phyloP scores from a whole-genome alignment of 352 stramenopile species.

The Peronosclerospora sorghi region DNA sequence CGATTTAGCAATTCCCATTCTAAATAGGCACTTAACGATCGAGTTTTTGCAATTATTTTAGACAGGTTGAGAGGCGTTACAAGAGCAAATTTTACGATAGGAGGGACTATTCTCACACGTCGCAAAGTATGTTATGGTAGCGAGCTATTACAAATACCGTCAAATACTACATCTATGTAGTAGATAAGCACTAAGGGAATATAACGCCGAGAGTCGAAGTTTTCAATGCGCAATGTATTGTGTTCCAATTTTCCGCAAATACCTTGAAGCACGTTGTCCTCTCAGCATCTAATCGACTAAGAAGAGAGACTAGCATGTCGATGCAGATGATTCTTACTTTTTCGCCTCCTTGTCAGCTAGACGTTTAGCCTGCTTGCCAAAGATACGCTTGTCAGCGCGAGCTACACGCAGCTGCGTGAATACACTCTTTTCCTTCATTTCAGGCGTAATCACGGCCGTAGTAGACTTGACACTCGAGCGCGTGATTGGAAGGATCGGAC shows the following conservation, averaged over 20 bases:
- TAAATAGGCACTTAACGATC: too few species aligned
- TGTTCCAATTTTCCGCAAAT: constrained; percentile 57
- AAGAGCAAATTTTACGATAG: too few species aligned
- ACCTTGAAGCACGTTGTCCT: constrained; percentile 21
- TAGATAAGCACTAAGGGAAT: too few species aligned
- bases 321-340: constrained; percentile 56
- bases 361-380: constrained; percentile 85
- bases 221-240: constrained; percentile 42
- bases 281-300: constrained; percentile 4
- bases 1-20: too few species aligned
- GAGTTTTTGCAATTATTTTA: too few species aligned
- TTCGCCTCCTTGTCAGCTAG: constrained; percentile 74
- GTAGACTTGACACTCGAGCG: constrained; percentile 69
- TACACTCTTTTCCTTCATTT: constrained; percentile 79
- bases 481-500: constrained; percentile 66
- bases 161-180: too few species aligned
- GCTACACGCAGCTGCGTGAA: constrained; percentile 79
- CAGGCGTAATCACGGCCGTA: constrained; percentile 72
- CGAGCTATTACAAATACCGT: too few species aligned
- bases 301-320: constrained; percentile 12
- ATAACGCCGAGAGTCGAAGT: not conserved
- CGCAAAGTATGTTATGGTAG: too few species aligned
- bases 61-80: too few species aligned
- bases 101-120: too few species aligned
- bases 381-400: constrained; percentile 77